Conservation (phyloP, 805 yeast genomes). For the Monosporozyma aquatica region DNA sequence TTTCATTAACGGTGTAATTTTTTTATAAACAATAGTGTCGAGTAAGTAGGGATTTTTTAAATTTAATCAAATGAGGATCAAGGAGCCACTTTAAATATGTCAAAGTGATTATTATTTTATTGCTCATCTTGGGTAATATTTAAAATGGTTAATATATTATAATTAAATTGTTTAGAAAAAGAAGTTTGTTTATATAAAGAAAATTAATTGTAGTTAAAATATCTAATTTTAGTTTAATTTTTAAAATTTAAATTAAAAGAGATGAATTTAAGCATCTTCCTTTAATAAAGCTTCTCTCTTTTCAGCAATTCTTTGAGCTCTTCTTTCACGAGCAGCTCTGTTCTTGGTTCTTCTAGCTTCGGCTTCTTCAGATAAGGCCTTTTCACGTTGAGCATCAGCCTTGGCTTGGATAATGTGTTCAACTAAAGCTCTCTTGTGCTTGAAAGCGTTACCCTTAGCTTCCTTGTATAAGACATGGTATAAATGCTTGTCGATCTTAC, state of each 20-base stretch:
- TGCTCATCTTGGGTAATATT: not conserved
- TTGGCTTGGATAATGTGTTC: constrained; percentile 99
- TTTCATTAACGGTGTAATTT: not conserved
- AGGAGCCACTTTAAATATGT: too few species aligned
- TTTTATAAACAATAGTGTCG: too few species aligned
- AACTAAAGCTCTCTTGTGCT: constrained; percentile 99
- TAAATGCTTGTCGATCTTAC: constrained; percentile 98
- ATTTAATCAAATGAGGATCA: too few species aligned
- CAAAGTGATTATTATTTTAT: too few species aligned
- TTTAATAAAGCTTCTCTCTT: constrained; percentile 93
- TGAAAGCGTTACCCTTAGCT: constrained; percentile 99
- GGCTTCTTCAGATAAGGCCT: constrained; percentile 96
- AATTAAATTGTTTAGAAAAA: constrained; percentile 2
- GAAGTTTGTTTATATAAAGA: constrained; percentile 1
- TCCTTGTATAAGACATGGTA: constrained; percentile 94
- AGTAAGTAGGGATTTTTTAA: too few species aligned
- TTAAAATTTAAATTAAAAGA: not conserved
- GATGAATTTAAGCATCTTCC: constrained; percentile 43
- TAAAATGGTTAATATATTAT: not conserved
- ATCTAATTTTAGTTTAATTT: not conserved
- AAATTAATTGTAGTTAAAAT: not conserved
- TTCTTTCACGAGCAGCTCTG: constrained; percentile 99
- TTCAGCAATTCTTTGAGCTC: constrained; percentile 91
- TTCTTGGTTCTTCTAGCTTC: constrained; percentile 98
- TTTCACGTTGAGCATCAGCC: constrained; percentile 99